Base-by-base conservation (phyloP, 805 yeast species). In the Teunomyces kruisii region DNA sequence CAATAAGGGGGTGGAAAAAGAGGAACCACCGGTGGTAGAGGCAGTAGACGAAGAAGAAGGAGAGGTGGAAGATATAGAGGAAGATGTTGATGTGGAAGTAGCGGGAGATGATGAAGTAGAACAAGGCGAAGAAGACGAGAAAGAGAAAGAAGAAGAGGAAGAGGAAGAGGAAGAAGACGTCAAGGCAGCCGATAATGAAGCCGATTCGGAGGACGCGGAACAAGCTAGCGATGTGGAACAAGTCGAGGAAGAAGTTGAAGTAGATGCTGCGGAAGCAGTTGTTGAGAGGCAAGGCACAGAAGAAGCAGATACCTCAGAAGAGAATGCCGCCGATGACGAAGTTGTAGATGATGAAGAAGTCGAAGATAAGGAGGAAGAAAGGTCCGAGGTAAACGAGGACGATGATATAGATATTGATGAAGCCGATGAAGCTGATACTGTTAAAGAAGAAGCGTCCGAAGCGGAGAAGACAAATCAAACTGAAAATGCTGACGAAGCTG, bases 201-300 rank as follows among this genome's bases (percentile, higher is more conserved):
- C 41, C 19, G 46, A 46, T 27, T 33, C 32, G 35, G 26, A 50
- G 48, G 50, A 49, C 24, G 33, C 42, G 39, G 32, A 48, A 43
- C 39, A 36, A 35, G 22, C n/a, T n/a, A n/a, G n/a, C n/a, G n/a
- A 49, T 28, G 33, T 44, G 39, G 32, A 48, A 43, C 39, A 36
- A 35, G 22, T 6, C 22, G 43, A 46, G 48, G 42, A 40, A 27
- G 46, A n/a, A 9, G 49, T 38, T 12, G 50, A 47, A 39, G 48
- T 43, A 38, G 45, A 40, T 4, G 27, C 24, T 43, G 22, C 6
- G 3, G 6, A 6, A 4, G 22, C 22, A 19, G 6, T 19, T 19
- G 22, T 19, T 19, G 22, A 19, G 22, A 6, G 6, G 22, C 3
- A 3, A 6, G 22, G 6, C 6, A 4, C 6, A 6, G 6, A 19